Evolutionary conservation across 345 rosid genomes (phyloP).

Genomic region (Lumnitzera racemosa): DNA sequence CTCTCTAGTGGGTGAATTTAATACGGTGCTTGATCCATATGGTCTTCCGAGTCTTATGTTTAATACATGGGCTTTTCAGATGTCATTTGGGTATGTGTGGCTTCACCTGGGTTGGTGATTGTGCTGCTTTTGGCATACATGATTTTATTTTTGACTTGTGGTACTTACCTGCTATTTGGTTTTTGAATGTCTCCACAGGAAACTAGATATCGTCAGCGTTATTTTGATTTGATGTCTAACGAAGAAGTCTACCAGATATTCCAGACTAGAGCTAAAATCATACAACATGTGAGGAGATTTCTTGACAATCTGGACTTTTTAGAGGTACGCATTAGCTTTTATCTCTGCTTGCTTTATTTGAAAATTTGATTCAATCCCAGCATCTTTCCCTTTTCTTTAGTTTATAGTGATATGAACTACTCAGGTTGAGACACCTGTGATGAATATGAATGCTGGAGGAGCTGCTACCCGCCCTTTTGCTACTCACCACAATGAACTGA

Average conservation of each 20-base stretch:
- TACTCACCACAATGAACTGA: constrained; percentile 87
- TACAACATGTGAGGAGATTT: constrained; percentile 53
- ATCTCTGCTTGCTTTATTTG: too few species aligned
- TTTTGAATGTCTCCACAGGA: constrained; percentile 34
- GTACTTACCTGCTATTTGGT: neutral
- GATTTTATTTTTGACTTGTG: neutral
- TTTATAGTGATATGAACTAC: too few species aligned
- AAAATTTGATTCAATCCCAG: neutral
- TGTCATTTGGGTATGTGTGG: too few species aligned
- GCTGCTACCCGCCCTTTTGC: constrained; percentile 96
- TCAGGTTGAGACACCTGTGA: constrained; percentile 97
- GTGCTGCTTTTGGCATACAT: too few species aligned
- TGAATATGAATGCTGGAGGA: constrained; percentile 98
- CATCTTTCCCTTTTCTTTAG: neutral
- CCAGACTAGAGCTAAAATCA: constrained; percentile 58
- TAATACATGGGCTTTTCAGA: too few species aligned
- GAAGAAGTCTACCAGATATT: constrained; percentile 66
- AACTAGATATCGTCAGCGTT: constrained; percentile 87
- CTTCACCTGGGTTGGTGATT: too few species aligned
- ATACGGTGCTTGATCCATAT: too few species aligned
- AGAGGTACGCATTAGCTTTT: constrained; percentile 39
- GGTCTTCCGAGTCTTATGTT: too few species aligned
- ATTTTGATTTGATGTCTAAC: constrained; percentile 84
- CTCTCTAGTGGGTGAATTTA: too few species aligned
- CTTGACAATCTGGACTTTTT: constrained; percentile 63